These are phyloP conservation scores for Coniferiporia weirii DNA, from an alignment of 1,284 basidiomycete species.

Conservation along the genomic window DNA sequence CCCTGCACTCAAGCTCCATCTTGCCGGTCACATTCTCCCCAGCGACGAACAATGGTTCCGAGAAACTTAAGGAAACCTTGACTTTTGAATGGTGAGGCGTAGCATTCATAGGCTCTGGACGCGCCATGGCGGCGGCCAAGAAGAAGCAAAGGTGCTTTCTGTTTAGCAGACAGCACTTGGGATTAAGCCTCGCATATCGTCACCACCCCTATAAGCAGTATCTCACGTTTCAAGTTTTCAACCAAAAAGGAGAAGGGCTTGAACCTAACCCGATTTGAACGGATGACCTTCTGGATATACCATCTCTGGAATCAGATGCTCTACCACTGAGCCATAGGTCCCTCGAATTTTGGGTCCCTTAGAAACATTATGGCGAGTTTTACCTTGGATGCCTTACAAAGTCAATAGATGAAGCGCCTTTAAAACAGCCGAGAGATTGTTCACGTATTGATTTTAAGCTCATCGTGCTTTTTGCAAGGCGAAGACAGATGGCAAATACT, in stretches of 20 bases:
- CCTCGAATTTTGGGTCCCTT: background rate
- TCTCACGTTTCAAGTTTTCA: no score
- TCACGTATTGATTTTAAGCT: background rate
- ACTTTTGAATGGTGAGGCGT: slow-evolving; percentile 69
- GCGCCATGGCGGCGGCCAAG: slow-evolving; percentile 14
- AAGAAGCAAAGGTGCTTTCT: background rate
- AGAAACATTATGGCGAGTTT: no score
- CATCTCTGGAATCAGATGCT: background rate
- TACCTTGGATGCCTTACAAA: no score
- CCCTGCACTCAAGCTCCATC: slow-evolving; percentile 69
- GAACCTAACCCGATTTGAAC: background rate
- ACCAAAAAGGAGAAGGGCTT: background rate
- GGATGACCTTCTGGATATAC: background rate
- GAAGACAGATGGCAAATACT: background rate
- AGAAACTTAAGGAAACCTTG: slow-evolving; percentile 54
- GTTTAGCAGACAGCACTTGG: no score
- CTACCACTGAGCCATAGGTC: background rate
- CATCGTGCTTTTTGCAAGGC: background rate
- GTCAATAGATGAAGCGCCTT: background rate
- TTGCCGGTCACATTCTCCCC: slow-evolving; percentile 62
- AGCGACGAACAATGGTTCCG: slow-evolving; percentile 55
- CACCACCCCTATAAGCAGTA: no score
- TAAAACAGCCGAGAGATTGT: background rate
- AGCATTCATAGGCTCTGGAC: slow-evolving; percentile 72
- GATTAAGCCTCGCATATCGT: no score